Evolutionary conservation across 257 asterid species (phyloP), one percentile per base, ranked within the genome.

Genomic region (Salvia rosmarinus): DNA sequence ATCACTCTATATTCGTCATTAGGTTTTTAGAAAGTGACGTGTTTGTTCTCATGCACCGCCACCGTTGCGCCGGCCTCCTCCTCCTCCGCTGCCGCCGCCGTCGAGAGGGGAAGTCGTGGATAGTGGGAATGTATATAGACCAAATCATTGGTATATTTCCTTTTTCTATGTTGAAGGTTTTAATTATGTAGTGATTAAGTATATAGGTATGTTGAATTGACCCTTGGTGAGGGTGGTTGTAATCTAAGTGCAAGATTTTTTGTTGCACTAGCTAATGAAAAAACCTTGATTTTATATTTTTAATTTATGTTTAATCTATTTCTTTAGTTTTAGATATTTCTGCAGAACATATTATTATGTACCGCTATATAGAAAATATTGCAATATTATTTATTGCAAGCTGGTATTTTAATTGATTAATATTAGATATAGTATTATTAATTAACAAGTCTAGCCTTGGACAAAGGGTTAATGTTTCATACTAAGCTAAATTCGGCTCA

Each of bases 211-310:
- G 64, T 34, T 71, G 70, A 58, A 58, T 17, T 74, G 64, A 58
- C 66, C 77, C 71, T 7, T 32, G 71, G 44, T 71, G 65, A 62
- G 50, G 80, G 40, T 65, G 71, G 47, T 4, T 54, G 76, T 79
- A 39, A 76, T 76, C 71, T 32, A 82, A 72, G 83, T 82, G 86
- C 81, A 82, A 75, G 81, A 43, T 67, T 81, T 81, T 75, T 71
- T 25, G 57, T 78, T 81, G 83, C 83, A 75, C 79, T 78, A 17
- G 30, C 17, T 77, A 69, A 21, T 73, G 67, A 25, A 65, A 61
- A 69, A 37, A 49, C 2, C 21, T 43, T 47, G 56, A 34, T 56
- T 63, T 61, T 67, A 2, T 32, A 12, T 11, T 58, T 23, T 21
- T 11, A 55, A 39, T 39, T 39, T 39, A 39, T 39, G 43, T 8